Percentiles rank a stretch among this genome's conserved stretches.
phyloP scores from a whole-genome alignment of 2,329 filamentous ascomycete genomes.

The Stagonosporopsis rhizophila region DNA sequence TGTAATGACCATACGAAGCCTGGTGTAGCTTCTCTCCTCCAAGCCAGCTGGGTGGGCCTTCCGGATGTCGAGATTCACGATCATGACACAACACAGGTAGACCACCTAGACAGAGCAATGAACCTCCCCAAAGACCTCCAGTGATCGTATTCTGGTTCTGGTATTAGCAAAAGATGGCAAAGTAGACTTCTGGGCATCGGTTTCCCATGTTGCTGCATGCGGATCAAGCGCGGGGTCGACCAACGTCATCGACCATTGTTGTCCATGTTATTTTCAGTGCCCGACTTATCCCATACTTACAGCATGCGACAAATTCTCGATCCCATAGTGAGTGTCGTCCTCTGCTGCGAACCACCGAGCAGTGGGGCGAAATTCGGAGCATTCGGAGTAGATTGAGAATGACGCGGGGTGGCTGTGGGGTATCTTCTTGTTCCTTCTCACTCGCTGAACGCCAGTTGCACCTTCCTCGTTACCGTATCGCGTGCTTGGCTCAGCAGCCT shows the following conservation, averaged over 20 bases:
- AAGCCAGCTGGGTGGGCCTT: not conserved
- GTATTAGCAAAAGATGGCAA: constrained; percentile 1
- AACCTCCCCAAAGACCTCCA: not conserved
- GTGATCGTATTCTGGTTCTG: not conserved
- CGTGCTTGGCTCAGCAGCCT: constrained; percentile 24
- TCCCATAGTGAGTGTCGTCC: not conserved
- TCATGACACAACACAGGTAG: no score
- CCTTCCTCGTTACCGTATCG: constrained; percentile 36
- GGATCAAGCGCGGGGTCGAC: not conserved
- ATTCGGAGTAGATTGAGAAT: constrained; percentile 13
- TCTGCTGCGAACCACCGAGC: not conserved
- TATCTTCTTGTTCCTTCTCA: constrained; percentile 34
- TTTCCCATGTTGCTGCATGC: not conserved
- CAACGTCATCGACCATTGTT: not conserved
- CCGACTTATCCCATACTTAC: not conserved
- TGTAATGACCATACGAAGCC: not conserved
- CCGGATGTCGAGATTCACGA: not conserved
- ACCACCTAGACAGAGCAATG: not conserved
- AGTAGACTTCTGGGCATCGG: not conserved
- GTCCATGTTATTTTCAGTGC: not conserved
- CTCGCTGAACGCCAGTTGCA: constrained; percentile 27
- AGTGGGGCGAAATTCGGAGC: not conserved
- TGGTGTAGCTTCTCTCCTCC: not conserved
- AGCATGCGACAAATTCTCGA: not conserved
- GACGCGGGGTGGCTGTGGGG: constrained; percentile 16